Evolutionary conservation across 2,329 filamentous ascomycete species (phyloP).

Genomic region (Microsporum ferrugineum): DNA sequence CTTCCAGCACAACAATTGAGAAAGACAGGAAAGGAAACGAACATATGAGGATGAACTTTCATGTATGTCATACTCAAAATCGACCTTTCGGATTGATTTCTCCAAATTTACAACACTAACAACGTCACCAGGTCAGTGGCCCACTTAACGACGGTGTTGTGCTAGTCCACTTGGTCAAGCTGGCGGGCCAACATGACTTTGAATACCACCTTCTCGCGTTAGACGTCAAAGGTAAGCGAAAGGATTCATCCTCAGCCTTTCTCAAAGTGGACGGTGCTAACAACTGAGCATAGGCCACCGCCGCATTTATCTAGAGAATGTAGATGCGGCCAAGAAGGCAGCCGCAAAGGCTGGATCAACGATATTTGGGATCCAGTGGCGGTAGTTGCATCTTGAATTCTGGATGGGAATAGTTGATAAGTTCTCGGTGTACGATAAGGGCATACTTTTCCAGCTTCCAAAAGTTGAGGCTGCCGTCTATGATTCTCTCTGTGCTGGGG

Average conservation of each 20-base stretch:
- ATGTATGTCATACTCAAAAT: constrained; percentile 41
- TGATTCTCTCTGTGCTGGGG: background rate
- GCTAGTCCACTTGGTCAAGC: constrained; percentile 64
- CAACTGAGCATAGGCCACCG: constrained; percentile 27
- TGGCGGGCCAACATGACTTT: constrained; percentile 52
- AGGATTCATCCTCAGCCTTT: background rate
- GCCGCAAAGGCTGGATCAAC: constrained; percentile 36
- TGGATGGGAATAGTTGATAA: background rate
- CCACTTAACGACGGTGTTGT: constrained; percentile 62
- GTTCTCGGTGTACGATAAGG: background rate
- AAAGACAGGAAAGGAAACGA: constrained; percentile 65
- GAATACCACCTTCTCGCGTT: constrained; percentile 71
- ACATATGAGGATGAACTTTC: constrained; percentile 75
- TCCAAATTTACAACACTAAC: constrained; percentile 16
- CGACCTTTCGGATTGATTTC: background rate
- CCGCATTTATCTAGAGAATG: constrained; percentile 37
- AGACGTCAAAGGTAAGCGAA: constrained; percentile 54
- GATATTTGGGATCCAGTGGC: constrained; percentile 41
- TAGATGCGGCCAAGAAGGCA: constrained; percentile 25
- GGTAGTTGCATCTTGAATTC: constrained; percentile 15
- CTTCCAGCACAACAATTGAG: constrained; percentile 50
- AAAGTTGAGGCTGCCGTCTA: background rate
- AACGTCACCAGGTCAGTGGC: constrained; percentile 54
- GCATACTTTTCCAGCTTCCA: background rate
- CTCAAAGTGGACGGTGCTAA: background rate